These are phyloP conservation scores for Sclerotinia borealis DNA, from an alignment of 2,329 filamentous ascomycete species.

Conservation along the genomic window DNA sequence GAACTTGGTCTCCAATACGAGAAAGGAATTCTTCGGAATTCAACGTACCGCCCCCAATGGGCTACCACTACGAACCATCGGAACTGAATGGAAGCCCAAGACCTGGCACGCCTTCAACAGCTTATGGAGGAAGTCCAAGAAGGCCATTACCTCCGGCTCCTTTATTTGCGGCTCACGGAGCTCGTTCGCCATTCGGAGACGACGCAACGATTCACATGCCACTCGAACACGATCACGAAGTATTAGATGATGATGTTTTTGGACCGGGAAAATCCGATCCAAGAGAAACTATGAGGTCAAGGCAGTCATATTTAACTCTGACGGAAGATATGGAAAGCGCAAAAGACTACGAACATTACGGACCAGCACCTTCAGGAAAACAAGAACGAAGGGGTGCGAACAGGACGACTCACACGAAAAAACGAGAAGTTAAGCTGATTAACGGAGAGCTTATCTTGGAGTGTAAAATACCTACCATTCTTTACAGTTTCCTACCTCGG, in stretches of 20 bases:
- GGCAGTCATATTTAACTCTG: constrained; percentile 37
- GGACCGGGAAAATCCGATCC: constrained; percentile 42
- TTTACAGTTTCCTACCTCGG: constrained; percentile 92
- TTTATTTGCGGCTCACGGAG: constrained; percentile 60
- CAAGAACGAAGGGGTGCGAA: constrained; percentile 80
- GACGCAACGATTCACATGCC: constrained; percentile 70
- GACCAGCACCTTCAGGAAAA: constrained; percentile 76
- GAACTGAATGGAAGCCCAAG: constrained; percentile 86
- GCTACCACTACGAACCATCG: constrained; percentile 72
- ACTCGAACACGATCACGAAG: constrained; percentile 47
- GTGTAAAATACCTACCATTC: constrained; percentile 97
- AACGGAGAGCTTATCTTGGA: constrained; percentile 96
- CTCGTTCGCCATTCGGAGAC: constrained; percentile 48
- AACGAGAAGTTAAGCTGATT: constrained; percentile 91
- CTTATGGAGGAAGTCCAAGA: constrained; percentile 81
- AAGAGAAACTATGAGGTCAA: constrained; percentile 18
- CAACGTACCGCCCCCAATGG: constrained; percentile 59
- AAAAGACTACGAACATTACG: constrained; percentile 71
- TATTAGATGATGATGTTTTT: constrained; percentile 62
- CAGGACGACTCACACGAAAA: constrained; percentile 72
- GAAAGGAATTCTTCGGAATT: constrained; percentile 50
- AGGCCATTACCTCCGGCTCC: constrained; percentile 85
- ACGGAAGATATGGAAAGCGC: constrained; percentile 34
- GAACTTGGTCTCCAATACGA: constrained; percentile 53
- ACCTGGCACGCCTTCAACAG: constrained; percentile 83